Base-by-base conservation (phyloP, 129 eudicot species). In the Tagetes patula region DNA sequence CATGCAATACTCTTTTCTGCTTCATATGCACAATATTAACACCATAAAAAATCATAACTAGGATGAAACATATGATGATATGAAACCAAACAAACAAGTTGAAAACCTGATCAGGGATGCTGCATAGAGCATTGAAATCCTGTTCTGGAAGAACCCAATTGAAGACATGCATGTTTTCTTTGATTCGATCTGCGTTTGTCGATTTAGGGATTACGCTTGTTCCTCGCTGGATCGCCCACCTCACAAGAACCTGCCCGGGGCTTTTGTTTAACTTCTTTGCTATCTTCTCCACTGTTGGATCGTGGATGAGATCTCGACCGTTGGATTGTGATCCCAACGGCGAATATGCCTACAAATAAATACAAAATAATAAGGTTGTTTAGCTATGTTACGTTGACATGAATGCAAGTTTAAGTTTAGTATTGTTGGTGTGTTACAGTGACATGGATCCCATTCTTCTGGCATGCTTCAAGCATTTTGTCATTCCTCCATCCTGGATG, bases 401-500 rank as follows among this genome's bases (percentile, higher is more conserved):
- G 0, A 67, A 0, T 10, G 20, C 0, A n/a, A 6, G 52, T 40
- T 14, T 3, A 10, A 12, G 3, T 33, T 12, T 13, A 6, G 13
- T 8, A 46, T 46, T 1, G n/a, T 11, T 12, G 13, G 50, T 4
- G 31, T 60, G 73, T 79, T 79, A 90, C 90, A 33, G 96, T 90
- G 61, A 83, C 93, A 65, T 90, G 93, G 80, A 90, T 81, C 48
- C 84, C 84, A 41, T 79, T 83, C 43, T 79, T 81, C 73, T 81
- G 77, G 76, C 93, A 89, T 50, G 87, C 85, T 58, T 87, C 96
- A 1, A 87, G 84, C 88, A 87, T 89, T 75, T 85, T 87, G 40
- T 89, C 92, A 54, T 82, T 89, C 72, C 90, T 73, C 96, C 96
- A 89, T 38, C 92, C 90, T 1, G 92, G 90, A 70, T 87, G 96